Base-by-base conservation (phyloP, 2,329 filamentous ascomycete species). In the Pseudocercospora macadamiae region DNA sequence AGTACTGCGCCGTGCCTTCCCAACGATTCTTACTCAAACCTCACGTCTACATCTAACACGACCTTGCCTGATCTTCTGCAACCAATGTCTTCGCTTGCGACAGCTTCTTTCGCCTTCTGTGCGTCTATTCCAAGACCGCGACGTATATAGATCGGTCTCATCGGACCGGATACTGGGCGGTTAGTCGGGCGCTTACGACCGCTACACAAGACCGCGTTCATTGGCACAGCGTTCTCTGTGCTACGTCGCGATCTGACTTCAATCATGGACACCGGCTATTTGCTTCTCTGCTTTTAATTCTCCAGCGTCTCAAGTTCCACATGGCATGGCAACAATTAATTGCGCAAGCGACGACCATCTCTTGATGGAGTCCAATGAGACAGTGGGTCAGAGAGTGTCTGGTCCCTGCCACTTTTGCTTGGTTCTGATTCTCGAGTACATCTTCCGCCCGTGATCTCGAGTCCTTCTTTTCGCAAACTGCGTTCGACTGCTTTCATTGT, bases 121-220 rank as follows among this genome's bases (percentile, higher is more conserved):
- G 18, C 26, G 12, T 18, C 23, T 19, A 23, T 19, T 34, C 25
- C 21, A 14, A 16, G 16, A 21, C n/a, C 8, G 26, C 2, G 3
- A 32, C 28, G 26, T 26, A 49, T 34, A 2, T 49, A 30, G 26
- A 34, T 49, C 28, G 47, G 16, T 12, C 47, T 30, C 3, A 12
- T 49, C 47, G 47, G 47, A 18, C 47, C 47, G 47, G 47, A 16
- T n/a, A 49, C 18, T 49, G 47, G 47, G 47, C 47, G 47, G 25
- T 32, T 49, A 34, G 26, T 7, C 25, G 26, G 47, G 47, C 47
- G 47, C 47, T 49, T 49, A 49, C 16, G n/a, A 32, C 19, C 18
- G 47, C 26, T 49, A 34, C 47, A 49, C 47, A 49, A 30, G 26
- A 23, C 19, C n/a, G 25, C n/a, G 16, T 49, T 19, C 47, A 49